Evolutionary conservation across 129 eudicot species (phyloP), one percentile per base, ranked within the genome.

Genomic region (Artemisia tridentata): DNA sequence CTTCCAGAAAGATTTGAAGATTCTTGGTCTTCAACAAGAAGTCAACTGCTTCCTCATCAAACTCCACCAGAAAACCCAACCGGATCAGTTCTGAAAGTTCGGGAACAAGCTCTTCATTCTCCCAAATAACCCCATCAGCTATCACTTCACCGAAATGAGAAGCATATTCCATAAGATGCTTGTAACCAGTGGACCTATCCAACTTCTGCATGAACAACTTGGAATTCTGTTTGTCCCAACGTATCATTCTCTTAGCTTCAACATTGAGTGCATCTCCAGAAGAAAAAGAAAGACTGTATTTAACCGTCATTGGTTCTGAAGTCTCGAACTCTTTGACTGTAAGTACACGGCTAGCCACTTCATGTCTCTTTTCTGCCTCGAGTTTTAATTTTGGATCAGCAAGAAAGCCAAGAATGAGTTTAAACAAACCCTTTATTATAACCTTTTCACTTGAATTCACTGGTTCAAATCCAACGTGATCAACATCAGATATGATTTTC

Each of bases 51-150:
- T 79, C 90, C 71, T 82, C 88, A 61, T 87, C 80, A 31, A 88
- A 88, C 52, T 84, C 76, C 75, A 88, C 60, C 38, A 85, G 60
- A 65, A 83, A 85, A 2, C 86, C 91, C 74, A 85, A 51, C 78
- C 80, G 80, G 41, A 84, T 74, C 41, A 88, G 78, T 59, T 88
- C 89, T 41, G 77, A 71, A 18, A 88, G 81, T 31, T 63, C 21
- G 4, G 47, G 72, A 34, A 82, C 77, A 17, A 51, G 60, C 43
- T 82, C 87, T 61, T 85, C 88, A 48, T 80, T 69, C 65, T 85
- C 95, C 88, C 88, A 80, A 16, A 88, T 27, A 45, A 88, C 49
- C 16, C 95, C 95, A n/a, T 85, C 76, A 20, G 90, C 77, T 11
- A 85, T 60, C 0, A 73, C 90, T 73, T 82, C 64, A 60, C 79